Conservation (phyloP, 2,329 filamentous ascomycete species). For the Diaporthe citriasiana region DNA sequence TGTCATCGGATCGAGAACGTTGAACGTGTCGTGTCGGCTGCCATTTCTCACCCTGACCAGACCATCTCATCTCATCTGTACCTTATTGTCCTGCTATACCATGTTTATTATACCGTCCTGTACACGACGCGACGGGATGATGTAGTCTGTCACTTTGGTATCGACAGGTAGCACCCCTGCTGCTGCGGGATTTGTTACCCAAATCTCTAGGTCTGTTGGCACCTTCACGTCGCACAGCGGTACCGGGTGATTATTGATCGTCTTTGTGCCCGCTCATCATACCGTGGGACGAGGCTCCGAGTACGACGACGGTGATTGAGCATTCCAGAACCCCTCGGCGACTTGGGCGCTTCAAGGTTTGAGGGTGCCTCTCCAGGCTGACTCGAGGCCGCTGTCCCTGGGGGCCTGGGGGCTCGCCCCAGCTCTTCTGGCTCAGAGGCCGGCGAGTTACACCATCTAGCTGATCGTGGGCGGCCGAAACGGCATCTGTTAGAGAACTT, state of each 20-base stretch:
- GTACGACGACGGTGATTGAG: background rate
- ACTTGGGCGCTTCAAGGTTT: background rate
- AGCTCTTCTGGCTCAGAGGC: constrained; percentile 20
- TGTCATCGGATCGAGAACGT: constrained; percentile 26
- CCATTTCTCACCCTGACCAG: constrained; percentile 6
- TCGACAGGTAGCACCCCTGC: constrained; percentile 19
- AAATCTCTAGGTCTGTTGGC: background rate
- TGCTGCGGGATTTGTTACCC: constrained; percentile 9
- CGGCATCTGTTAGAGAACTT: constrained; percentile 34
- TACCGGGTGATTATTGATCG: background rate
- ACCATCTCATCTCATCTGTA: constrained; percentile 21
- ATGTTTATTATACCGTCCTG: background rate
- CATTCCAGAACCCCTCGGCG: constrained; percentile 14
- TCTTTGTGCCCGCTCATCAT: constrained; percentile 13
- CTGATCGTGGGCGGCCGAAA: constrained; percentile 37
- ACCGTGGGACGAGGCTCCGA: constrained; percentile 20
- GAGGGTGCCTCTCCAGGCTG: constrained; percentile 2
- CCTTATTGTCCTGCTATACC: background rate
- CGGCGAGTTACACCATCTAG: constrained; percentile 38
- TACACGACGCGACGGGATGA: background rate
- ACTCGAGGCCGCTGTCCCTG: constrained; percentile 22
- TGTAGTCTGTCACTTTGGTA: constrained; percentile 13
- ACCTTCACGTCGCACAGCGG: background rate
- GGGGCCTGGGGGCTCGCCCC: background rate
- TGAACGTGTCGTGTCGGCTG: constrained; percentile 23